Percentiles rank a stretch among this genome's conserved stretches.
These are phyloP conservation scores for Darksidea phi DNA, from an alignment of 495 filamentous ascomycete genomes.

Conservation along the genomic window DNA sequence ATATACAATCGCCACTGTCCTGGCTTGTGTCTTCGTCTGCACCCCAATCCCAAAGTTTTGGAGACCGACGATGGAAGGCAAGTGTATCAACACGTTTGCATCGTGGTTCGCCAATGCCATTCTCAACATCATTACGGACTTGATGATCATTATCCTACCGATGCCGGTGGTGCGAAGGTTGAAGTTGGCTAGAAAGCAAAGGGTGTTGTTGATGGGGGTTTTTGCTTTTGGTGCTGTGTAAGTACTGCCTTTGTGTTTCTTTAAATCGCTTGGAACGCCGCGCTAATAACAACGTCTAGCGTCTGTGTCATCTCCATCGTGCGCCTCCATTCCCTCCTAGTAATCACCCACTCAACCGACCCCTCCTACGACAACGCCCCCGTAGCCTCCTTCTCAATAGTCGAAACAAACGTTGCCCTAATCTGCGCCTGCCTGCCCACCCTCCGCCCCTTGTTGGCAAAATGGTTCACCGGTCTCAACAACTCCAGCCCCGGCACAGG, in stretches of 20 bases:
- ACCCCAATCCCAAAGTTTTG: conserved; percentile 42
- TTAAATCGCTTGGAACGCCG: neutral
- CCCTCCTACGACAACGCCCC: conserved; percentile 37
- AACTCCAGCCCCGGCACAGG: no score
- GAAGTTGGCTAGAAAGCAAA: conserved; percentile 35
- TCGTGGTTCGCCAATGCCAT: conserved; percentile 52
- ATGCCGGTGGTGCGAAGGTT: conserved; percentile 35
- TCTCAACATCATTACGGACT: conserved; percentile 55
- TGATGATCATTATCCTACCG: conserved; percentile 48
- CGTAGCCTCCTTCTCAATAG: conserved; percentile 34
- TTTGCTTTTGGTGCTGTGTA: conserved; percentile 41
- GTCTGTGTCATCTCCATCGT: conserved; percentile 40
- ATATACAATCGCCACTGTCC: conserved; percentile 34
- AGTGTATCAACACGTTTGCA: conserved; percentile 48
- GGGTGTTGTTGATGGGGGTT: conserved; percentile 35
- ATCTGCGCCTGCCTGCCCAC: conserved; percentile 41
- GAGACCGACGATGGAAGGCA: conserved; percentile 36
- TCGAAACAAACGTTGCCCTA: conserved; percentile 39
- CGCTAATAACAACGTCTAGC: conserved; percentile 8
- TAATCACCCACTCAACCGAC: conserved; percentile 34
- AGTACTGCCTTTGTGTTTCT: conserved; percentile 4
- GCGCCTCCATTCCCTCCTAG: conserved; percentile 38
- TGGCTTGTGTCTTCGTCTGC: conserved; percentile 39
- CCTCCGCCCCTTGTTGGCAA: conserved; percentile 34
- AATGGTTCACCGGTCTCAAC: conserved; percentile 30